Evolutionary conservation across 257 asterid genomes (phyloP), one percentile per base, ranked within the genome.

Genomic region (Plantago major): DNA sequence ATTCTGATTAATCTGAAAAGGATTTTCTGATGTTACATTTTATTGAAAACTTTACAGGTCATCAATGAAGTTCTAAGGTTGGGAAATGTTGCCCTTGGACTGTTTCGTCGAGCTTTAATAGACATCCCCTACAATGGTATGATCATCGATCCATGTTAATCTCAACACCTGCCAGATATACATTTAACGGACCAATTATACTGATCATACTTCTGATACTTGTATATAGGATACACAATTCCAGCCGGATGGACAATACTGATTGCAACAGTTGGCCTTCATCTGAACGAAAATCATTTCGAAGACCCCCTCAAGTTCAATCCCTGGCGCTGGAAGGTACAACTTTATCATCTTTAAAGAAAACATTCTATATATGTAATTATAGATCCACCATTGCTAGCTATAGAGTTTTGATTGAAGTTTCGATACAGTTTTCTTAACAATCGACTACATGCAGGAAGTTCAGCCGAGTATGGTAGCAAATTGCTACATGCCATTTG

Each of bases 31-130:
- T 11, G 8, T 11, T 18, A 52, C 7, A 15, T 4, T 37, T 56
- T 30, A 19, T 37, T n/a, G 44, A 22, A 56, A 37, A 14, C 13
- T 13, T n/a, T 14, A n/a, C 13, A 86, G 90, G 94, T 87, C 12
- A 78, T 88, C 54, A 85, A 85, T 76, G 96, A 88, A 73, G 89
- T 81, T 16, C 57, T 85, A 28, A 83, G 96, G 73, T 75, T 85
- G 33, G 95, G 92, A 58, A 88, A 88, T 38, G 70, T 88, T 67
- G 92, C 96, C 43, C 96, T 95, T 11, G 96, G 96, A 44, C 74
- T 88, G 62, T 88, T 88, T 52, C 92, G 94, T 15, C 76, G 94
- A 42, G 95, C 96, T 17, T 30, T 83, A 47, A 78, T 65, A 59
- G 96, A 85, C 62, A 85, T 88, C 65, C 76, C 84, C 22, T 73